A percentile compares a stretch with the other conserved stretches of the same genome.
Evolutionary conservation across 202 grass and related monocot genomes (phyloP).

Genomic region (Elaeis oleifera): DNA sequence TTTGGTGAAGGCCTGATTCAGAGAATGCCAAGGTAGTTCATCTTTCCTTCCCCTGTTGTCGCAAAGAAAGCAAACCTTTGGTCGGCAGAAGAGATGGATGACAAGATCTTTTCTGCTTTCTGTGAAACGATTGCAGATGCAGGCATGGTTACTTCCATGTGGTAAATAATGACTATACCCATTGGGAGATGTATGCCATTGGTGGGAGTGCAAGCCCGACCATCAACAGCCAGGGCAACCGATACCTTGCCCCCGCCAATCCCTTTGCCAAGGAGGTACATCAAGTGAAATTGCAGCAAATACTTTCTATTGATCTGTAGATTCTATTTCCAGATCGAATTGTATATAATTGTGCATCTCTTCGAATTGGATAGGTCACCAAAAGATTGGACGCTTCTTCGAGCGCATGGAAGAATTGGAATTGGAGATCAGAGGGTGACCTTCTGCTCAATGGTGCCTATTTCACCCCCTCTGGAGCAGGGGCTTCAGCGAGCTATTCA

Average conservation of each 20-base stretch:
- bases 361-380: neutral
- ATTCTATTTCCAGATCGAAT: no score
- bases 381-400: neutral
- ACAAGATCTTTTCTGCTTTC: no score
- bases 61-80: no score
- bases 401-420: neutral
- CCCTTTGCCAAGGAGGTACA: constrained; percentile 1
- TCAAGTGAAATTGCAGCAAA: neutral
- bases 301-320: neutral
- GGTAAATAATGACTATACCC: constrained; percentile 7
- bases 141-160: constrained; percentile 11
- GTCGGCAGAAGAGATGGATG: no score
- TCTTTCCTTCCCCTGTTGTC: no score
- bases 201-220: constrained; percentile 1
- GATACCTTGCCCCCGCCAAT: neutral
- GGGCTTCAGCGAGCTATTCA: neutral
- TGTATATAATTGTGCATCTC: neutral
- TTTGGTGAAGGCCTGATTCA: constrained; percentile 1
- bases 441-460: neutral
- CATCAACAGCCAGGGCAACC: constrained; percentile 11
- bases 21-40: constrained; percentile 5
- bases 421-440: neutral
- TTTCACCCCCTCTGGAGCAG: neutral
- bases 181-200: constrained; percentile 11
- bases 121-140: neutral